phyloP scores from a whole-genome alignment of 140 eudicot species.

The Cichorium intybus region DNA sequence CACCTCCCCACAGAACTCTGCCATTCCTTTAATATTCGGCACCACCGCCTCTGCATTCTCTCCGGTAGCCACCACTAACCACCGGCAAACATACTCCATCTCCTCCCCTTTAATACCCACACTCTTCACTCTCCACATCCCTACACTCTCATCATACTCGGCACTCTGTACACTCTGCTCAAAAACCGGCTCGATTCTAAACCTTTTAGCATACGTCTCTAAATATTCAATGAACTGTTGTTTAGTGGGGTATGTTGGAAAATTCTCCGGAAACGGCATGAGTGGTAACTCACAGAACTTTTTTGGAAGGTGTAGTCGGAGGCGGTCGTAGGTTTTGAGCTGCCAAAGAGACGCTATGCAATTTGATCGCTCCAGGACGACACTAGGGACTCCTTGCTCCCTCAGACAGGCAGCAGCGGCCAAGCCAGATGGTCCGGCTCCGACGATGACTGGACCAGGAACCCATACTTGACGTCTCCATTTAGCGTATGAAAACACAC shows the following conservation, averaged over 20 bases:
- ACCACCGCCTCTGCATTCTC: conserved; percentile 95
- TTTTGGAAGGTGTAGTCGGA: conserved; percentile 60
- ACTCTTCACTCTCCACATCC: conserved; percentile 74
- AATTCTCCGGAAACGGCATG: conserved; percentile 55
- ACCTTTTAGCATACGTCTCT: conserved; percentile 49
- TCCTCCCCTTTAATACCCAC: conserved; percentile 37
- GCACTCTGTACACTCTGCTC: conserved; percentile 55
- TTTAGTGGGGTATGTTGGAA: conserved; percentile 60
- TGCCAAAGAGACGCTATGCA: conserved; percentile 78
- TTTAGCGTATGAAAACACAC: conserved; percentile 2
- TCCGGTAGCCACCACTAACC: conserved; percentile 98
- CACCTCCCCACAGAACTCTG: conserved; percentile 61
- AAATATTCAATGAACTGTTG: conserved; percentile 50
- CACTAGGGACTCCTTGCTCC: conserved; percentile 51
- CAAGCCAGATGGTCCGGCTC: conserved; percentile 71
- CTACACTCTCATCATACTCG: conserved; percentile 56
- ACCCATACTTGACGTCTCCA: conserved; percentile 39
- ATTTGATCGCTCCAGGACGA: conserved; percentile 47
- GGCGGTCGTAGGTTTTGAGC: conserved; percentile 62
- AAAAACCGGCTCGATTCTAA: conserved; percentile 62
- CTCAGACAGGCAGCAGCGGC: conserved; percentile 59
- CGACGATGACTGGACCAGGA: conserved; percentile 61
- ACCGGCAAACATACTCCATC: conserved; percentile 73
- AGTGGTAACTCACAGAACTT: conserved; percentile 63
- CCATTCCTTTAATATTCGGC: conserved; percentile 74